Base-by-base conservation (phyloP, 179 eudicot species). In the Silene coronaria region DNA sequence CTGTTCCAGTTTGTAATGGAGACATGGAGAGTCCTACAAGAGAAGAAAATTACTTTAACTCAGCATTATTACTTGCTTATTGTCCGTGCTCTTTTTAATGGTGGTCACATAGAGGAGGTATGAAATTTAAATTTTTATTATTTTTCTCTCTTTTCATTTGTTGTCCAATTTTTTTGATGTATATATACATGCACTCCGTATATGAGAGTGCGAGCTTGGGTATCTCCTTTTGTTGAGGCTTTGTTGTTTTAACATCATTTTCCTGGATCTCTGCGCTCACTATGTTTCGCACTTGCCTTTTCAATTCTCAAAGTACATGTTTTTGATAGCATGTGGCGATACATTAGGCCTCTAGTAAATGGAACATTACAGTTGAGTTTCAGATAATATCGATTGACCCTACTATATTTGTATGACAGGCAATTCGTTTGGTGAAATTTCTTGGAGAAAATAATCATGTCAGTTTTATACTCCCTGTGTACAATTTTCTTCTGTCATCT, bases 81-180 rank as follows among this genome's bases (percentile, higher is more conserved):
- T 46, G 71, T 86, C 23, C 86, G 78, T 70, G 89, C 96, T 76
- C 95, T 94, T 32, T 90, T 92, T 75, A 88, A 84, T 80, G 95
- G 95, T 53, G 96, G 97, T 76, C 87, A 87, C 85, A 23, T 92
- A 76, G 88, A 90, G 69, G 97, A 92, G 97, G 98, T 94, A 88
- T 79, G 60, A n/a, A 7, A 27, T 59, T 34, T 19, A 9, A 71
- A 3, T 55, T 30, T 27, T 6, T 71, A 7, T n/a, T 26, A 26
- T 71, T 16, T 21, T 14, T 57, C 26, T 5, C 21, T 51, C 16
- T 17, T 70, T 57, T 16, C 21, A 17, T 55, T 55, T 55, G 59
- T 5, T 55, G 22, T n/a, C 21, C 21, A 55, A 55, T 0, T 55
- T 55, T 53, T 53, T 55, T 55, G 7, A n/a, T 4, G 57, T 51